phyloP scores from a whole-genome alignment of 306 rosid genomes.

The Senna siamea region DNA sequence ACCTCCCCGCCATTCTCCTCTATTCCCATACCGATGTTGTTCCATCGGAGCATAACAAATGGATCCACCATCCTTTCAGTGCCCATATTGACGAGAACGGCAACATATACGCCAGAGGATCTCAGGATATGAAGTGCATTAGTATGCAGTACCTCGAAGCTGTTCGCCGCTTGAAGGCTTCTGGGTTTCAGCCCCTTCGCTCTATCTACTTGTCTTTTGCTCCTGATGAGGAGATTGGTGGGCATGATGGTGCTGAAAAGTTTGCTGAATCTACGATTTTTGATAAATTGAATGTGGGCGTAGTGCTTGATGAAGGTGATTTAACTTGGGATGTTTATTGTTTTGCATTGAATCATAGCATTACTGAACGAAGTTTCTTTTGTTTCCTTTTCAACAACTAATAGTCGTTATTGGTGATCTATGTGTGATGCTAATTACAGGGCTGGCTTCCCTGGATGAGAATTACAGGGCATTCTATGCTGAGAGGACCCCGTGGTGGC shows the following conservation, averaged over 20 bases:
- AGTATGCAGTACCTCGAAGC: slow-evolving; percentile 95
- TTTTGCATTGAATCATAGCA: background rate
- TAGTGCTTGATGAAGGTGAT: slow-evolving; percentile 89
- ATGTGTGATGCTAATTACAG: slow-evolving; percentile 35
- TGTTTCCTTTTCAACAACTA: background rate
- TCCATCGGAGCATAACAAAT: slow-evolving; percentile 67
- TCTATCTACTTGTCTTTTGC: slow-evolving; percentile 67
- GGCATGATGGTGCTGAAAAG: slow-evolving; percentile 66
- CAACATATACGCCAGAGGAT: slow-evolving; percentile 70
- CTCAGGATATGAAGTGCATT: slow-evolving; percentile 97
- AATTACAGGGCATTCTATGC: slow-evolving; percentile 75
- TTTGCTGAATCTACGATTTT: slow-evolving; percentile 61
- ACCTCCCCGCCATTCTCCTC: slow-evolving; percentile 75
- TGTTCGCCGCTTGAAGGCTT: slow-evolving; percentile 59
- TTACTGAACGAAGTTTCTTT: background rate
- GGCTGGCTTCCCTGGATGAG: slow-evolving; percentile 72
- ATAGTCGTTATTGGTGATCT: background rate
- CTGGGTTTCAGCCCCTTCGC: slow-evolving; percentile 61
- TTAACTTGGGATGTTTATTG: background rate
- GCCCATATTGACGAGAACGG: slow-evolving; percentile 67
- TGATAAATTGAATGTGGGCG: slow-evolving; percentile 64
- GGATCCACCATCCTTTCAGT: slow-evolving; percentile 74
- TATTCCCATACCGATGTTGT: slow-evolving; percentile 95
- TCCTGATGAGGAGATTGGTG: slow-evolving; percentile 94
- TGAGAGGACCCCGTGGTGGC: slow-evolving; percentile 88